These are phyloP conservation scores for Suillus lakei DNA, from an alignment of 768 basidiomycete species.

Conservation along the genomic window DNA sequence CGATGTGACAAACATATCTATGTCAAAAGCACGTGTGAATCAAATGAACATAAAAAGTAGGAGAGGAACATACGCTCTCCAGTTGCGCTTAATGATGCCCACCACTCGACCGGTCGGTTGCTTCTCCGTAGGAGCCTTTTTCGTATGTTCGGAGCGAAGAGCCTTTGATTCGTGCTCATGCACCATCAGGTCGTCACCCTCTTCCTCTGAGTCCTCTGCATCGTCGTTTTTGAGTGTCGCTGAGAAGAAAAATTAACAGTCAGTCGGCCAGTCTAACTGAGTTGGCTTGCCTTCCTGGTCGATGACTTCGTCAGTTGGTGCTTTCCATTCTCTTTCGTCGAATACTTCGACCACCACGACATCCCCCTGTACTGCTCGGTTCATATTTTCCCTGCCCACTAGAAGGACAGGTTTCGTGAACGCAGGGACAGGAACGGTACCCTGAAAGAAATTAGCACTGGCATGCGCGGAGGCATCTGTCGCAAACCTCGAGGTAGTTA, in stretches of 20 bases:
- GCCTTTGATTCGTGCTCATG: slow-evolving; percentile 46
- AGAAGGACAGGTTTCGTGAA: slow-evolving; percentile 83
- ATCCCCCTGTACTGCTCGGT: slow-evolving; percentile 93
- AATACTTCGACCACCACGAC: slow-evolving; percentile 91
- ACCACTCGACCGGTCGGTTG: slow-evolving; percentile 94
- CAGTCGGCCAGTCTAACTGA: slow-evolving; percentile 3
- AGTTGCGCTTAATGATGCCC: slow-evolving; percentile 93
- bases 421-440: slow-evolving; percentile 75
- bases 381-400: slow-evolving; percentile 92
- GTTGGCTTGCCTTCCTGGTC: slow-evolving; percentile 80
- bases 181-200: slow-evolving; percentile 46
- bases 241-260: slow-evolving; percentile 32
- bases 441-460: slow-evolving; percentile 46
- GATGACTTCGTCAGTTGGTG: slow-evolving; percentile 89
- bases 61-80: slow-evolving; percentile 78
- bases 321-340: slow-evolving; percentile 88
- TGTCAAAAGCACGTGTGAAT: not conserved
- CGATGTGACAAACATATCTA: slow-evolving; percentile 95
- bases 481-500: slow-evolving; percentile 88
- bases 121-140: slow-evolving; percentile 51
- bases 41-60: not conserved
- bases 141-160: slow-evolving; percentile 31
- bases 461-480: not conserved
- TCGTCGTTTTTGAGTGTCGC: slow-evolving; percentile 88
- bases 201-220: slow-evolving; percentile 73